phyloP scores from a whole-genome alignment of 2,329 filamentous ascomycete genomes.

The Plectosphaerella plurivora region DNA sequence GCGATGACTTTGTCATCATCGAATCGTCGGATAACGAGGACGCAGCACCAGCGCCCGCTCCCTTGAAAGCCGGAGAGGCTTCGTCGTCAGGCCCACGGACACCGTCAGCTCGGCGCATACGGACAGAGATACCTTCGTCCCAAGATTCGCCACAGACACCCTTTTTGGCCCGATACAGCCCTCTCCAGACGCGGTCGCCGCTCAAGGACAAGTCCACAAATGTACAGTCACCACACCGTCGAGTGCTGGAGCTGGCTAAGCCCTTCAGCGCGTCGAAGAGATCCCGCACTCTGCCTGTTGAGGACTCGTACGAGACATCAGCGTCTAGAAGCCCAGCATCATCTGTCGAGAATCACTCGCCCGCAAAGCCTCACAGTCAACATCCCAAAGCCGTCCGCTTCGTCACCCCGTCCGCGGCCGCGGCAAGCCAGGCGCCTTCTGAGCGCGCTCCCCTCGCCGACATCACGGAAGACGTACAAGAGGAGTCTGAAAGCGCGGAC shows the following conservation, averaged over 20 bases:
- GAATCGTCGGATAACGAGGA: conserved; percentile 32
- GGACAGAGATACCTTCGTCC: conserved; percentile 40
- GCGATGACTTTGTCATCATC: conserved; percentile 18
- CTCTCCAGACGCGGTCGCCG: conserved; percentile 28
- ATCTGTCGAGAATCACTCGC: conserved; percentile 10
- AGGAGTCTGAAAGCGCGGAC: conserved; percentile 1
- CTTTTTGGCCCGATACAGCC: conserved; percentile 33
- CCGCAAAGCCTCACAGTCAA: conserved; percentile 16
- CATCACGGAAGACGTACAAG: conserved; percentile 5
- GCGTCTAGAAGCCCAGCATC: conserved; percentile 15
- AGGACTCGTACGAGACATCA: conserved; percentile 39
- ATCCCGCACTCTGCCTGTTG: conserved; percentile 30
- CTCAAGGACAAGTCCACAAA: conserved; percentile 29
- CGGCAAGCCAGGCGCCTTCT: conserved; percentile 3
- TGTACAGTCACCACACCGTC: conserved; percentile 5
- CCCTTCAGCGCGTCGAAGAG: conserved; percentile 13
- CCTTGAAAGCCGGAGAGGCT: too few species aligned
- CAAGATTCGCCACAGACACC: conserved; percentile 36
- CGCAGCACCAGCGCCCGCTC: conserved; percentile 8
- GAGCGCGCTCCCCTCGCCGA: background rate
- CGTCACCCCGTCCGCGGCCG: conserved; percentile 10
- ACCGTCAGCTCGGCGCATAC: conserved; percentile 24
- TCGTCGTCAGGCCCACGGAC: conserved; percentile 33
- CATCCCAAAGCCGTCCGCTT: conserved; percentile 10
- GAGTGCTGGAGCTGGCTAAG: background rate